Conservation (phyloP, 2,329 filamentous ascomycete species). For the Calonectria hawksworthii region DNA sequence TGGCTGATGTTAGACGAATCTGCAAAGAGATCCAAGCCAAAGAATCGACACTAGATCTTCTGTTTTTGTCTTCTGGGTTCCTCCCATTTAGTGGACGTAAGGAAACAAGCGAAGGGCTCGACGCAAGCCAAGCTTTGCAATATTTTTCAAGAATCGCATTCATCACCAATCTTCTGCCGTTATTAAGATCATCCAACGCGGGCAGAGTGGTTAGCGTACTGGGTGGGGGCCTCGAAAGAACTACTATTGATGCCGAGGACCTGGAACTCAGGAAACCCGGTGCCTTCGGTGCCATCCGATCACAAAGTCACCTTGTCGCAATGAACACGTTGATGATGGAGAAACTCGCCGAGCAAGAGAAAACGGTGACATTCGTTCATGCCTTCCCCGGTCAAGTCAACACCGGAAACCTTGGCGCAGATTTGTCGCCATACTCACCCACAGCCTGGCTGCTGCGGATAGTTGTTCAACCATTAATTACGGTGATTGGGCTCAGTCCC, state of each 20-base stretch:
- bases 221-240: constrained; percentile 32
- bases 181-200: constrained; percentile 46
- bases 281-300: constrained; percentile 35
- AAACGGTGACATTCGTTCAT: constrained; percentile 39
- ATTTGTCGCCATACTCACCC: constrained; percentile 38
- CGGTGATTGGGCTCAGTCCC: constrained; percentile 41
- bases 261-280: constrained; percentile 43
- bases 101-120: constrained; percentile 57
- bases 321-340: constrained; percentile 41
- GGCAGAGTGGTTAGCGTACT: constrained; percentile 42
- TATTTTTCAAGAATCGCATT: constrained; percentile 60
- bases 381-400: constrained; percentile 41
- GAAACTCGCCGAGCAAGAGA: constrained; percentile 30
- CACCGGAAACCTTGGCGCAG: constrained; percentile 42
- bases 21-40: constrained; percentile 52
- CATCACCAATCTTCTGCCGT: constrained; percentile 54
- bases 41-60: constrained; percentile 55
- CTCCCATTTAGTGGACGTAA: constrained; percentile 52
- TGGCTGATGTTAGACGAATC: constrained; percentile 55
- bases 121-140: constrained; percentile 52
- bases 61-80: constrained; percentile 60
- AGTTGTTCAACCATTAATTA: constrained; percentile 47
- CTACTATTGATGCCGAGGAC: constrained; percentile 36
- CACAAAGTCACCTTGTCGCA: constrained; percentile 44
- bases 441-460: constrained; percentile 47